Evolutionary conservation across 2,329 filamentous ascomycete genomes (phyloP).

Genomic region (Trichocomaceae sp.): DNA sequence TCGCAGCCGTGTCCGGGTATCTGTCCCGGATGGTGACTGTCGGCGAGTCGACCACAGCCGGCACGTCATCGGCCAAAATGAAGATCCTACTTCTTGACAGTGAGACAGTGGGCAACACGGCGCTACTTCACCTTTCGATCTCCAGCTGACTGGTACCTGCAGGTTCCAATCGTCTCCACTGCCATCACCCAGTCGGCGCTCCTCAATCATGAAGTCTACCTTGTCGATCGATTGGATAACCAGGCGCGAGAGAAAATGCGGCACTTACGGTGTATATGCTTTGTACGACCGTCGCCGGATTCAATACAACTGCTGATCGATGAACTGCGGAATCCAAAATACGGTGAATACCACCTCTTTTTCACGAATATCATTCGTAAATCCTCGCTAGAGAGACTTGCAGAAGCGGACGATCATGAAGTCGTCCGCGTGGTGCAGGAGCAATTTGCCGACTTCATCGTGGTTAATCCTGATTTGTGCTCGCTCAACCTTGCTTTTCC

Average conservation of each 20-base stretch:
- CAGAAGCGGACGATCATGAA: slow-evolving; percentile 95
- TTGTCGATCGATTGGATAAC: slow-evolving; percentile 94
- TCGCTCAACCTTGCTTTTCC: slow-evolving; percentile 69
- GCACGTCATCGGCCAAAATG: slow-evolving; percentile 74
- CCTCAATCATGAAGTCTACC: slow-evolving; percentile 93
- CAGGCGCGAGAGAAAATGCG: slow-evolving; percentile 91
- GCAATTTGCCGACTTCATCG: slow-evolving; percentile 91
- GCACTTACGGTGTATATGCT: slow-evolving; percentile 86
- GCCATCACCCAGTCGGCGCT: slow-evolving; percentile 92
- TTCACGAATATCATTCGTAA: slow-evolving; percentile 98
- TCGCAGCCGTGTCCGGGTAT: slow-evolving; percentile 88
- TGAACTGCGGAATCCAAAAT: slow-evolving; percentile 90
- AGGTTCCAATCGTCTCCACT: slow-evolving; percentile 86
- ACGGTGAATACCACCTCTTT: slow-evolving; percentile 94
- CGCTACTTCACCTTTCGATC: slow-evolving; percentile 11
- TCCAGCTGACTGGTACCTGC: slow-evolving; percentile 21
- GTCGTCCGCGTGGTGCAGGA: slow-evolving; percentile 92
- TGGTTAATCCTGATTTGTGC: slow-evolving; percentile 91
- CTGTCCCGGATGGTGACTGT: slow-evolving; percentile 91
- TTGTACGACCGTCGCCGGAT: slow-evolving; percentile 84
- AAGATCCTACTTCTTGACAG: slow-evolving; percentile 91
- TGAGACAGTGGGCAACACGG: slow-evolving; percentile 65
- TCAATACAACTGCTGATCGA: slow-evolving; percentile 92
- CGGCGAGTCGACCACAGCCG: slow-evolving; percentile 60
- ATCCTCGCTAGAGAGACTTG: slow-evolving; percentile 84